phyloP scores from a whole-genome alignment of 2,329 filamentous ascomycete species.

The Fusarium nurragi region DNA sequence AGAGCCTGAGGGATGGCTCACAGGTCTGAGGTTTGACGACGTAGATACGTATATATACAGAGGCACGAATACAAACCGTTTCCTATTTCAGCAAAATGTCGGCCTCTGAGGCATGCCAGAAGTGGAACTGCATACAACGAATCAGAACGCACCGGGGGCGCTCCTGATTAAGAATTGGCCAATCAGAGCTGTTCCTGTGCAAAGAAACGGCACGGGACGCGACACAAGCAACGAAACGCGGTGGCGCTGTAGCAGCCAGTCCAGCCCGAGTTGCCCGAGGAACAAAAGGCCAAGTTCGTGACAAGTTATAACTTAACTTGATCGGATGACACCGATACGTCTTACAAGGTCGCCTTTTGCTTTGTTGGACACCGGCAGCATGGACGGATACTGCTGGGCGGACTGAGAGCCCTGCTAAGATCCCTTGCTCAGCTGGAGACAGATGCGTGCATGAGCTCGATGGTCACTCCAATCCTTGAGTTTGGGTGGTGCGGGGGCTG shows the following conservation, averaged over 20 bases:
- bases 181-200: conserved; percentile 9
- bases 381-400: not conserved
- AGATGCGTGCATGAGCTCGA: not conserved
- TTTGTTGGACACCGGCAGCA: not conserved
- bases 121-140: not conserved
- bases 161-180: not conserved
- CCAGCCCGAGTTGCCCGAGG: too few relatives aligned
- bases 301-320: not conserved
- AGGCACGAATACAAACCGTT: not conserved
- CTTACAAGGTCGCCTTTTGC: not conserved
- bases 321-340: not conserved
- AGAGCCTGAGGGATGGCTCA: not conserved
- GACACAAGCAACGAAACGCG: conserved; percentile 10
- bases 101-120: conserved; percentile 7
- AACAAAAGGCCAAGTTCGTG: conserved; percentile 2
- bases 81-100: not conserved
- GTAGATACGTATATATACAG: not conserved
- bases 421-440: not conserved
- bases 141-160: not conserved
- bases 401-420: not conserved
- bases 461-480: not conserved
- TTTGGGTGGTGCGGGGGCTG: not conserved
- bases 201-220: conserved; percentile 22
- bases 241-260: conserved; percentile 26
- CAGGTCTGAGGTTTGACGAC: not conserved